Evolutionary conservation across 2,329 filamentous ascomycete genomes (phyloP).

Genomic region (Diplodia seriata): DNA sequence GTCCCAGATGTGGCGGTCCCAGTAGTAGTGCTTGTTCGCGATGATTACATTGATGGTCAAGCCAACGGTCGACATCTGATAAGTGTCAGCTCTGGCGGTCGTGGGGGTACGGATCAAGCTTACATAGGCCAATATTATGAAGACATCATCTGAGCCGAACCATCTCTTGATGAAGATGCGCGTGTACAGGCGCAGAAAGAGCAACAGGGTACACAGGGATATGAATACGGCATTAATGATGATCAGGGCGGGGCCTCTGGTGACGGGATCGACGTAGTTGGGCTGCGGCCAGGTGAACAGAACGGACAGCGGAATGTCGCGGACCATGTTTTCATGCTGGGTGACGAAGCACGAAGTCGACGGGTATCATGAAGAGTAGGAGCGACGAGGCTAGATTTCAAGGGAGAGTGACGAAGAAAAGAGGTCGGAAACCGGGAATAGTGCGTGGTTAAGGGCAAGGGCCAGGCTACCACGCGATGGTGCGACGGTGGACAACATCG

Average conservation of each 20-base stretch:
- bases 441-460: neutral
- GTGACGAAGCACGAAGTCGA: neutral
- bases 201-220: conserved; percentile 45
- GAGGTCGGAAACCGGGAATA: too few species aligned
- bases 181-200: conserved; percentile 50
- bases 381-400: too few species aligned
- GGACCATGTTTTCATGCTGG: conserved; percentile 35
- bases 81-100: conserved; percentile 19
- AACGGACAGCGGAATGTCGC: conserved; percentile 43
- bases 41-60: conserved; percentile 50
- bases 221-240: conserved; percentile 51
- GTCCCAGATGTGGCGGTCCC: conserved; percentile 55
- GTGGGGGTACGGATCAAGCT: conserved; percentile 11
- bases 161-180: conserved; percentile 51
- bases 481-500: conserved; percentile 4
- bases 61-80: conserved; percentile 48
- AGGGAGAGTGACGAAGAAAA: neutral
- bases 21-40: conserved; percentile 52
- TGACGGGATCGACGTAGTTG: conserved; percentile 52
- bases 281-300: conserved; percentile 49
- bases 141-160: conserved; percentile 53
- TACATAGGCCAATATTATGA: conserved; percentile 52
- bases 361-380: neutral
- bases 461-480: conserved; percentile 19
- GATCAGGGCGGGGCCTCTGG: conserved; percentile 49